Evolutionary conservation across 768 basidiomycete genomes (phyloP).

Genomic region (Udeniomyces megalosporus): DNA sequence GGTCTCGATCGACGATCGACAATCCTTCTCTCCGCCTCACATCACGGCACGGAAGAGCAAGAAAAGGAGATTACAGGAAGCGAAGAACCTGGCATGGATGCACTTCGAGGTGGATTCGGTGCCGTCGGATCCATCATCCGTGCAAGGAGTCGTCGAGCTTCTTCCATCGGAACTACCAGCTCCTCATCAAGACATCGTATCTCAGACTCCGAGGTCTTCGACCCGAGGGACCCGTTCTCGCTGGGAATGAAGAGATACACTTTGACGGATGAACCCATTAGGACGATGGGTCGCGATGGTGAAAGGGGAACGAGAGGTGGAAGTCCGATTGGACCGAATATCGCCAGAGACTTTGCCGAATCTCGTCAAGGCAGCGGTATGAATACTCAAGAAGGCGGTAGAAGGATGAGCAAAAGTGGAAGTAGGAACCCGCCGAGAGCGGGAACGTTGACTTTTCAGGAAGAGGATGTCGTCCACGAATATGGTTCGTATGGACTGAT

Average conservation of each 20-base stretch:
- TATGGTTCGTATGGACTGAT: too few species aligned
- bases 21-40: conserved; percentile 73
- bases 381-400: too few species aligned
- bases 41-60: conserved; percentile 46
- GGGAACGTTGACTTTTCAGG: too few species aligned
- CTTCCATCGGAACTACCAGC: conserved; percentile 1
- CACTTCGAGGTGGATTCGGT: conserved; percentile 79
- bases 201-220: neutral
- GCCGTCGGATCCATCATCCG: conserved; percentile 76
- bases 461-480: too few species aligned
- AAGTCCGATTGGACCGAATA: too few species aligned
- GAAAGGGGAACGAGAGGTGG: too few species aligned
- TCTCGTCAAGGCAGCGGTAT: too few species aligned
- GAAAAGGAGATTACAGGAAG: conserved; percentile 52
- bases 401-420: too few species aligned
- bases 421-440: too few species aligned
- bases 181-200: conserved; percentile 22
- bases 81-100: conserved; percentile 86
- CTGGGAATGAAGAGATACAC: conserved; percentile 15
- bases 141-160: conserved; percentile 24
- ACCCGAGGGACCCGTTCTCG: conserved; percentile 9
- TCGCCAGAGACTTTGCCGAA: too few species aligned
- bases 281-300: too few species aligned
- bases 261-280: conserved; percentile 16
- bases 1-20: conserved; percentile 75